Evolutionary conservation across 192 early-diverging fungal species (phyloP), one percentile per base, ranked within the genome.

Genomic region (Haplosporangium gracile): DNA sequence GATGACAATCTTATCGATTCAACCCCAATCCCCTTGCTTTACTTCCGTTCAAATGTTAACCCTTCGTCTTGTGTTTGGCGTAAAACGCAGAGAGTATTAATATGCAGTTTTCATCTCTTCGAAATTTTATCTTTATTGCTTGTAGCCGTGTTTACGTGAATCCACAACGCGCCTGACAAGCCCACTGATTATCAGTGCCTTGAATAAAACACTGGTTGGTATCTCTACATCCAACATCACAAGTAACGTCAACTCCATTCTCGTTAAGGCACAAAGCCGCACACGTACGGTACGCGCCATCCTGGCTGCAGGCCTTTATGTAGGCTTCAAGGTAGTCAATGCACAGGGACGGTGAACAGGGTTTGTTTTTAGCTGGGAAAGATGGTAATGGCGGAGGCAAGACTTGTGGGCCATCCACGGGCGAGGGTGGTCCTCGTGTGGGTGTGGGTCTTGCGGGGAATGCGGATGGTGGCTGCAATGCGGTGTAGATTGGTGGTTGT

Each of bases 131-230:
- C 49, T 22, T 18, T 20, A 36, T 36, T 36, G 36, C 36, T 36
- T 36, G 36, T 36, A 36, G 36, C 36, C 4, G 2, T 51, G 15
- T 22, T 51, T 51, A 51, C 18, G 16, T 22, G 15, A 4, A 51
- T 18, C 8, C 24, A 26, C 55, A 60, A 26, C n/a, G 55, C n/a
- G 13, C 5, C 55, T 5, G 10, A 60, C 55, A 60, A 26, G n/a
- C 1, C 0, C 1, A 2, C 0, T 6, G 6, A 10, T 60, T 60
- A 5, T 18, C n/a, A 0, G 0, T 6, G 29, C 60, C n/a, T 2
- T 65, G 29, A 11, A 10, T 10, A 32, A 65, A 26, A 65, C 60
- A 26, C 11, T 2, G 7, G 6, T 29, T 65, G 11, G 0, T 1
- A 32, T 11, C 2, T 15, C 60, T 65, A 65, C 60, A 65, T 1